Evolutionary conservation across 768 basidiomycete genomes (phyloP).

Genomic region (Coprinopsis cinerea): DNA sequence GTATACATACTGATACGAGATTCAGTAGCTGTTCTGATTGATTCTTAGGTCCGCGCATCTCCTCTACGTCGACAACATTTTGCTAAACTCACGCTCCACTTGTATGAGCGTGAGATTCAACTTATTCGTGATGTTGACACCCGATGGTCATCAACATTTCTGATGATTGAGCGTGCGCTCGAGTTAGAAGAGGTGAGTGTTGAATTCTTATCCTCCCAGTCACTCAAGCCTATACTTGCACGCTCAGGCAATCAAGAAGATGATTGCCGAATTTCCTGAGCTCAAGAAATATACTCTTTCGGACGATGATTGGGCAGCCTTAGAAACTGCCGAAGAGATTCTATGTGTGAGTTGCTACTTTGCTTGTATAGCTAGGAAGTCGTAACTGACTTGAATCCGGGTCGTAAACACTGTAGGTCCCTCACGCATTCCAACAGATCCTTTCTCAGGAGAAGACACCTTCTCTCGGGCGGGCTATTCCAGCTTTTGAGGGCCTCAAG

Average conservation of each 20-base stretch:
- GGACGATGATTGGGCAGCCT: constrained; percentile 20
- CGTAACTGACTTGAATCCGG: not conserved
- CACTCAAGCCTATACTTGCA: constrained; percentile 20
- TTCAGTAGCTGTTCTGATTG: not conserved
- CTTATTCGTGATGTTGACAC: constrained; percentile 25
- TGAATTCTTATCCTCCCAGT: constrained; percentile 5
- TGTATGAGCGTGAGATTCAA: constrained; percentile 12
- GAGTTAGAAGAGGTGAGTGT: constrained; percentile 19
- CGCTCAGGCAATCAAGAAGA: constrained; percentile 13
- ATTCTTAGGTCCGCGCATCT: constrained; percentile 11
- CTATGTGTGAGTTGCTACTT: constrained; percentile 15
- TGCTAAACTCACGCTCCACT: constrained; percentile 1
- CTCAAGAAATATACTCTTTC: constrained; percentile 18
- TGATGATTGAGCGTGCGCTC: constrained; percentile 24
- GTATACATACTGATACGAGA: not conserved
- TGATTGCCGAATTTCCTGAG: constrained; percentile 16
- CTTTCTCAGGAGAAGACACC: constrained; percentile 26
- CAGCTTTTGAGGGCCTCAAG: constrained; percentile 22
- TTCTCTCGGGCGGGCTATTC: constrained; percentile 21
- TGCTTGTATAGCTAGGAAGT: not conserved
- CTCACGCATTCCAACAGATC: constrained; percentile 26
- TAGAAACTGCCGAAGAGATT: constrained; percentile 18
- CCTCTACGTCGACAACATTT: constrained; percentile 13
- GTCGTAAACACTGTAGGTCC: constrained; percentile 24
- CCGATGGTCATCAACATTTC: constrained; percentile 25